Base-by-base conservation (phyloP, 345 rosid species). In the Aquilaria malaccensis region DNA sequence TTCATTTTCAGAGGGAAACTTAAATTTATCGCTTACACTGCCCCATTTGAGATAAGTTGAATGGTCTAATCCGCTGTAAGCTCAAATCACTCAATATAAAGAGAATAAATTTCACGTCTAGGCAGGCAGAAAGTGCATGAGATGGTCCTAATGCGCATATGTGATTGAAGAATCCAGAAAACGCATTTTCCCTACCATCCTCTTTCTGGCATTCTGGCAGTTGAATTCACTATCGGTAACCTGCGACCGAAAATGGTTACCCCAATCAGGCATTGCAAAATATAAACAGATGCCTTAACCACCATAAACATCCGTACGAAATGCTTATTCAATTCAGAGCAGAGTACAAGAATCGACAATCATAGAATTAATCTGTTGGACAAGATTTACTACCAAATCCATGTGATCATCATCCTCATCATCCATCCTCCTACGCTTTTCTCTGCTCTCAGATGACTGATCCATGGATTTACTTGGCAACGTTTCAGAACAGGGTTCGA, bases 401-500 rank as follows among this genome's bases (percentile, higher is more conserved):
- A 79, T 67, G 70, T 69, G 67, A 60, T 77, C 82, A 33, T 64
- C 59, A 72, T 74, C 77, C 59, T 87, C 95, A 65, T 77, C 77
- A 50, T 84, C 88, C 59, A 62, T 65, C 70, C 97, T 84, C 32
- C 32, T 71, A 11, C 97, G 92, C 79, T 94, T 94, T 67, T 88
- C 96, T 67, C 91, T 69, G 12, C 74, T 86, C 53, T 68, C 77
- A 30, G 80, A 68, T 33, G 71, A 74, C 67, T 32, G 59, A 50
- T 72, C 73, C 76, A 75, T 62, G 64, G 58, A 55, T 37, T 58
- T 58, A 37, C 67, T 70, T 51, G 57, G 53, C 14, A 51, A 70
- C 57, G 53, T 72, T 49, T 75, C 76, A 49, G 77, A 72, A 55
- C 77, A 68, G 69, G 75, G 62, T 65, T 88, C 81, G 61, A 95